Evolutionary conservation across 1,284 basidiomycete species (phyloP).

Genomic region (Cutaneotrichosporon sp.): DNA sequence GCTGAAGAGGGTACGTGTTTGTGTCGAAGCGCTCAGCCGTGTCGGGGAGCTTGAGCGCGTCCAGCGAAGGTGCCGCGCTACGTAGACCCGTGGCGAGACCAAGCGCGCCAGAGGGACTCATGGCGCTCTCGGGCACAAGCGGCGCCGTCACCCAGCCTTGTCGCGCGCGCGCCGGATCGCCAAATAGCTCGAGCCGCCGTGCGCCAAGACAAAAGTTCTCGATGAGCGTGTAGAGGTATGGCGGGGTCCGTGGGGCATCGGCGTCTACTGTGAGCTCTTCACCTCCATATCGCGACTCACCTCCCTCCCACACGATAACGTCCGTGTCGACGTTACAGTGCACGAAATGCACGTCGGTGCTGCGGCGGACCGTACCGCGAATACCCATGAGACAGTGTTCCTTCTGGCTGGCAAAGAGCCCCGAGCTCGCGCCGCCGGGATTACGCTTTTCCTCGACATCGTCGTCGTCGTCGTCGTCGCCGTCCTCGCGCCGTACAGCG

Average conservation of each 20-base stretch:
- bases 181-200: slow-evolving; percentile 86
- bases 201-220: slow-evolving; percentile 97
- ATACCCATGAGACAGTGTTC: slow-evolving; percentile 99
- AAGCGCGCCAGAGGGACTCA: background rate
- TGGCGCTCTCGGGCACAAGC: slow-evolving; percentile 27
- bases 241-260: slow-evolving; percentile 67
- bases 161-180: slow-evolving; percentile 63
- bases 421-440: slow-evolving; percentile 6
- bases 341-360: slow-evolving; percentile 90
- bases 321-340: slow-evolving; percentile 99
- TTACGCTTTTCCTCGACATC: background rate
- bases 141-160: slow-evolving; percentile 90
- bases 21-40: slow-evolving; percentile 47
- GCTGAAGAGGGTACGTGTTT: slow-evolving; percentile 53
- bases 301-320: slow-evolving; percentile 78
- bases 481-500: background rate
- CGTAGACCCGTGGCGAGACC: background rate
- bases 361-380: slow-evolving; percentile 87
- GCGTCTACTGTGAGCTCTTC: slow-evolving; percentile 5
- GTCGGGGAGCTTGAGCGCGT: background rate
- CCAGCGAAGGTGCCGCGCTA: too few relatives aligned
- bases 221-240: slow-evolving; percentile 89
- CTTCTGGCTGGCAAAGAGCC: slow-evolving; percentile 75
- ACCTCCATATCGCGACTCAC: slow-evolving; percentile 24
- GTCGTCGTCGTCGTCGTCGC: background rate